Percentiles rank a stretch among this genome's conserved stretches.
phyloP scores from a whole-genome alignment of 441 rosid species.

The Adansonia gregorii region DNA sequence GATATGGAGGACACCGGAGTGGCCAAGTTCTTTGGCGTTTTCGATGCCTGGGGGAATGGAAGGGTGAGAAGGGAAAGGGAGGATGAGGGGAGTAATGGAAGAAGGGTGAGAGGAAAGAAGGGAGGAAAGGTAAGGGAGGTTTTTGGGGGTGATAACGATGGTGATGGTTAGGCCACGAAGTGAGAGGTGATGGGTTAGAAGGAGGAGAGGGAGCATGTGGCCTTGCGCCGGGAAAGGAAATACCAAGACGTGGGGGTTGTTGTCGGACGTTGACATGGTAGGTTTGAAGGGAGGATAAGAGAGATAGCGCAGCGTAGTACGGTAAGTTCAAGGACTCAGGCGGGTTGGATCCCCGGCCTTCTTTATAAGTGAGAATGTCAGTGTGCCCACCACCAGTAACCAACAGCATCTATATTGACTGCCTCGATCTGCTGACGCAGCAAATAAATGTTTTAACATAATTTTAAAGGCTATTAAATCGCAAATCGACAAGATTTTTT shows the following conservation, averaged over 20 bases:
- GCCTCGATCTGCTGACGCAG: no score
- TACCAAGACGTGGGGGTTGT: not conserved
- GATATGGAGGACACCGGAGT: conserved; percentile 24
- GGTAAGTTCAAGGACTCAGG: not conserved
- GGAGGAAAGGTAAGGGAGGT: conserved; percentile 40
- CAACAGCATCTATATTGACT: no score
- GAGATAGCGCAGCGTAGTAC: no score
- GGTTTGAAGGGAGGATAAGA: no score
- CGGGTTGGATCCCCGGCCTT: no score
- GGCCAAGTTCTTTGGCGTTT: conserved; percentile 28
- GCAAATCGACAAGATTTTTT: no score
- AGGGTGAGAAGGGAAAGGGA: conserved; percentile 37
- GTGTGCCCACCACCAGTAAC: no score
- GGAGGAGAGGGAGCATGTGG: conserved; percentile 10
- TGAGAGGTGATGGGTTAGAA: conserved; percentile 51
- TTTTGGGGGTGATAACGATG: conserved; percentile 44
- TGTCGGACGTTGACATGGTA: not conserved
- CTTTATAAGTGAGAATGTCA: no score
- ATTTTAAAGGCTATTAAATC: no score
- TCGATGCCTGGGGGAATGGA: conserved; percentile 24
- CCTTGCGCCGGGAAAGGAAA: not conserved
- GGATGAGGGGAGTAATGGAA: conserved; percentile 32
- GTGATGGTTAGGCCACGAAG: conserved; percentile 51
- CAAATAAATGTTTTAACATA: no score
- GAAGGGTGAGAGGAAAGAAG: conserved; percentile 39